Conservation (phyloP, 2,329 filamentous ascomycete genomes). For the Fusarium coicis region DNA sequence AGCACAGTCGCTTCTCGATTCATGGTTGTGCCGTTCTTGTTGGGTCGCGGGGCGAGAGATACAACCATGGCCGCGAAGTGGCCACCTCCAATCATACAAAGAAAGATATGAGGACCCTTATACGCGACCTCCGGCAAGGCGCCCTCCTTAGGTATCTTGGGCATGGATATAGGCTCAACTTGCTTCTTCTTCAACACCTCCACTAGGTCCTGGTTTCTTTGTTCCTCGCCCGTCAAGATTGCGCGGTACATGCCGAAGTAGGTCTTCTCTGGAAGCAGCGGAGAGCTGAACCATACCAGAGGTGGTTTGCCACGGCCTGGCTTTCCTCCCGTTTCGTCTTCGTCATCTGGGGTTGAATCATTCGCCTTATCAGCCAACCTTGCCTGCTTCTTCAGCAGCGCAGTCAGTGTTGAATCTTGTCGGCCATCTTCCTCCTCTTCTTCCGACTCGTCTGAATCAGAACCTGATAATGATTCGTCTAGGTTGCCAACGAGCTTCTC, state of each 20-base stretch:
- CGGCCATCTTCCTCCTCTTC: constrained; percentile 67
- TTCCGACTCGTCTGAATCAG: constrained; percentile 77
- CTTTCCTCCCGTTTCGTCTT: constrained; percentile 56
- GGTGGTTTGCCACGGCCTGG: constrained; percentile 74
- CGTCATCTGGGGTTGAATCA: constrained; percentile 60
- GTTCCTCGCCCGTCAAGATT: constrained; percentile 79
- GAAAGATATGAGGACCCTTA: constrained; percentile 86
- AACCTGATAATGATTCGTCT: constrained; percentile 93
- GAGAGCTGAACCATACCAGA: constrained; percentile 85
- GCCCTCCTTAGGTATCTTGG: constrained; percentile 67
- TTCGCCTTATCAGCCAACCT: constrained; percentile 68
- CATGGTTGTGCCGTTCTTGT: constrained; percentile 74
- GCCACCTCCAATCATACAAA: constrained; percentile 98
- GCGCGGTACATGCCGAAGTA: constrained; percentile 89
- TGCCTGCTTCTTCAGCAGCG: constrained; percentile 85
- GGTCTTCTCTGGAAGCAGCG: constrained; percentile 77
- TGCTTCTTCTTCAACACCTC: constrained; percentile 82
- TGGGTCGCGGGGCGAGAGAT: constrained; percentile 82
- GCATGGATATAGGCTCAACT: constrained; percentile 68
- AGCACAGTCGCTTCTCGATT: constrained; percentile 88
- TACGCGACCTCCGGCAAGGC: constrained; percentile 65
- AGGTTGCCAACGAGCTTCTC: constrained; percentile 86
- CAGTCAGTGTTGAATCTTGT: constrained; percentile 77
- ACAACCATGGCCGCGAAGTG: constrained; percentile 98
- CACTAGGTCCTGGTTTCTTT: constrained; percentile 68